Evolutionary conservation across 768 basidiomycete genomes (phyloP), one percentile per base, ranked within the genome.

Genomic region (Podaxis sp.): DNA sequence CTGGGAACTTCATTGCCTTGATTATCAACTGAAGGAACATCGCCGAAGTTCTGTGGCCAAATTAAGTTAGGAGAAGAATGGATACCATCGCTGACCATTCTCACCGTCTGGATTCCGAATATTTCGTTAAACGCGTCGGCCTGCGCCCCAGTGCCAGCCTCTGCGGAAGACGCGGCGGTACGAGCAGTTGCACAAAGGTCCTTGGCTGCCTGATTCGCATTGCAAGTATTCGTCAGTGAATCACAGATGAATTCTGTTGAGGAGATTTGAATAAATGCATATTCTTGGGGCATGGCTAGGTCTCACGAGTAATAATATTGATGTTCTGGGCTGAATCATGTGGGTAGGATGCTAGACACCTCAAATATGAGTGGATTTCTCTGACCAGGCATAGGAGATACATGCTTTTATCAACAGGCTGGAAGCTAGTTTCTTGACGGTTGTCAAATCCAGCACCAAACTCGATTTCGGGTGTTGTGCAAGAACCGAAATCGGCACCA

Each of bases 351-450:
- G 67, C 78, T 80, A 59, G 5, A 54, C 2, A 5, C 15, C 38
- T 11, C 26, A 6, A 8, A 39, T 36, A 42, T 13, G 4, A 51
- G 49, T 44, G 24, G 13, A 36, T 26, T 52, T 6, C 30, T 51
- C 22, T 51, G 26, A 12, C 24, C 19, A 58, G 6, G 52, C 36
- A 15, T 19, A 13, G 36, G 24, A 26, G 33, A 4, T 11, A 65
- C 75, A 58, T 66, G 81, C 80, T 72, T 69, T 75, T 68, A 70
- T 87, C 82, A 8, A 73, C 77, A 59, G 87, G 86, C 66, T 80
- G 71, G 77, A 87, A 88, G 71, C 79, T 78, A 9, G 85, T 87
- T 69, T 87, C 86, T 65, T 75, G 82, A 63, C 86, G 78, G 68
- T 74, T 74, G 64, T 87, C 85, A 67, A 88, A 86, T 40, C 84